Evolutionary conservation across 1,284 basidiomycete genomes (phyloP).

Genomic region (Puccinia novopanici): DNA sequence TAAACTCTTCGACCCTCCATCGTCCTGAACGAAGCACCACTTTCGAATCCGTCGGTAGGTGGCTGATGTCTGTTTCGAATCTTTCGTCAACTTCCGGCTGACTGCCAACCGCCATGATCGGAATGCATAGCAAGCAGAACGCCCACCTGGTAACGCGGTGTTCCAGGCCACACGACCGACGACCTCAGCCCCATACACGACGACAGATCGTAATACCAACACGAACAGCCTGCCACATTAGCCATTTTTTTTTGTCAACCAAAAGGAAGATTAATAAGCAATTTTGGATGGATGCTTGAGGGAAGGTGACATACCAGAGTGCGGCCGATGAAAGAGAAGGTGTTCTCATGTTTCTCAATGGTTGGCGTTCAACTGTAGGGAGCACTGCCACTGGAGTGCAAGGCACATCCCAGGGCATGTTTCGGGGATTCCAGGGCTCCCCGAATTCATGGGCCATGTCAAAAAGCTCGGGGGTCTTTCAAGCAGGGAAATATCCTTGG

Average conservation of each 20-base stretch:
- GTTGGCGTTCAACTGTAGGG: too few relatives aligned
- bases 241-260: too few relatives aligned
- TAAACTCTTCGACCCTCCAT: slow-evolving; percentile 25
- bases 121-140: too few relatives aligned
- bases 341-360: not conserved
- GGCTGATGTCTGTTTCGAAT: slow-evolving; percentile 22
- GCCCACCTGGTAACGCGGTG: slow-evolving; percentile 20
- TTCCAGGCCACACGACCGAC: slow-evolving; percentile 32
- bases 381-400: too few relatives aligned
- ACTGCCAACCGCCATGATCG: too few relatives aligned
- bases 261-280: not conserved
- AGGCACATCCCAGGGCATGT: too few relatives aligned
- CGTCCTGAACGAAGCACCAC: slow-evolving; percentile 10
- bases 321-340: not conserved
- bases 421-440: too few relatives aligned
- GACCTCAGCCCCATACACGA: slow-evolving; percentile 17
- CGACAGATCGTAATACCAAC: not conserved
- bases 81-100: too few relatives aligned
- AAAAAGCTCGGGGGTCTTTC: too few relatives aligned
- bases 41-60: slow-evolving; percentile 30
- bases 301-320: not conserved
- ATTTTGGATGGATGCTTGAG: too few relatives aligned
- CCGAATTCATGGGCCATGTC: too few relatives aligned
- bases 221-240: not conserved
- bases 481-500: too few relatives aligned